Evolutionary conservation across 164 flowering plant species (phyloP).

Genomic region (Piper longum): DNA sequence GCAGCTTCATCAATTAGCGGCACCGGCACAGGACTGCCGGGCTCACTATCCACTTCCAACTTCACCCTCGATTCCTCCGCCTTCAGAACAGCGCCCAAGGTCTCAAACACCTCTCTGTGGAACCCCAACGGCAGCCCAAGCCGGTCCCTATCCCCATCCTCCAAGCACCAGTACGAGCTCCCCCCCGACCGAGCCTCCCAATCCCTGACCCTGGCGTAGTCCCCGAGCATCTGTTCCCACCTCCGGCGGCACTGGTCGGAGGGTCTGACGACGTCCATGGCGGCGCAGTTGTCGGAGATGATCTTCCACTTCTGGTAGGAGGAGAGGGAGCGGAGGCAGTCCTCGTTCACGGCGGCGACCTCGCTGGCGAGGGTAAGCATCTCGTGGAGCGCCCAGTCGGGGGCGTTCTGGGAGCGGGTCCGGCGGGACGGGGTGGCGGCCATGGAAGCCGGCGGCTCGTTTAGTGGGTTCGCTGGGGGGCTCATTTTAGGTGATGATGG

Average conservation of each 20-base stretch:
- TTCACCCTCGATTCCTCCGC: slow-evolving; percentile 16
- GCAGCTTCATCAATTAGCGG: slow-evolving; percentile 9
- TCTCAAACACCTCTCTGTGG: slow-evolving; percentile 29
- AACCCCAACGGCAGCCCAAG: slow-evolving; percentile 30
- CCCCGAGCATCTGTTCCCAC: slow-evolving; percentile 42
- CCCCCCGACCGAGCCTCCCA: slow-evolving; percentile 19
- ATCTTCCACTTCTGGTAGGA: slow-evolving; percentile 42
- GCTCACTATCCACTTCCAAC: slow-evolving; percentile 27
- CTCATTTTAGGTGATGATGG: too few relatives aligned
- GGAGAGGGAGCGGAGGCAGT: slow-evolving; percentile 30
- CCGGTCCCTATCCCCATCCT: slow-evolving; percentile 18
- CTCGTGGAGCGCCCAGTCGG: slow-evolving; percentile 35
- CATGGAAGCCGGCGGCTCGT: not conserved
- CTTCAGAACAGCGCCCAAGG: slow-evolving; percentile 19
- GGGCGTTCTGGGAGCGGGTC: slow-evolving; percentile 43
- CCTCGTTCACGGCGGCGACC: slow-evolving; percentile 35
- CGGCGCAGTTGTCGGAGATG: slow-evolving; percentile 35
- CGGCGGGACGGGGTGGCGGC: slow-evolving; percentile 9
- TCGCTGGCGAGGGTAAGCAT: slow-evolving; percentile 39
- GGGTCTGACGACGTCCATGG: slow-evolving; percentile 22
- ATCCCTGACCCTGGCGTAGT: slow-evolving; percentile 28
- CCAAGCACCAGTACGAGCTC: slow-evolving; percentile 33
- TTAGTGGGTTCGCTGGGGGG: too few relatives aligned
- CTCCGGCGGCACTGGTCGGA: slow-evolving; percentile 41
- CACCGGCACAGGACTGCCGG: slow-evolving; percentile 13